Evolutionary conservation across 306 rosid genomes (phyloP).

Genomic region (Delonix regia): DNA sequence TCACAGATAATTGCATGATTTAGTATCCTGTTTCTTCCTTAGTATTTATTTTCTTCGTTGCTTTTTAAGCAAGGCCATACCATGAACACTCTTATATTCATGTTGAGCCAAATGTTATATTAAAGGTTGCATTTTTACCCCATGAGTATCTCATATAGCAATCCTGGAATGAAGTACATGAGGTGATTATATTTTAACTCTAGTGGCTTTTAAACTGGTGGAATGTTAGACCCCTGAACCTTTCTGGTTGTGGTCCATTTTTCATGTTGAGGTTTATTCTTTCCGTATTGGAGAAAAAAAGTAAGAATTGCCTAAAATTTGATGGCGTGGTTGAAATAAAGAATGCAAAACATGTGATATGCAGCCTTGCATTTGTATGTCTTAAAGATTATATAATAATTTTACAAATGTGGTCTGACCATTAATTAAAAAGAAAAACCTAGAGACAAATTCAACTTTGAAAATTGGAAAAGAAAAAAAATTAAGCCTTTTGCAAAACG

Average conservation of each 20-base stretch:
- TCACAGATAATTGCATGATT: conserved; percentile 15
- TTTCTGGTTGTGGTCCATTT: background rate
- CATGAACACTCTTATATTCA: conserved; percentile 9
- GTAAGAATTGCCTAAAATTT: background rate
- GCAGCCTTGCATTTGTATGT: background rate
- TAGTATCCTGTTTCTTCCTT: conserved; percentile 24
- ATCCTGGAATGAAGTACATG: conserved; percentile 6
- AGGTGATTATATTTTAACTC: background rate
- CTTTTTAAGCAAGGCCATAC: conserved; percentile 10
- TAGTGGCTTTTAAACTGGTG: background rate
- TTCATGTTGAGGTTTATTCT: background rate
- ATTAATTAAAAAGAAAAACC: background rate
- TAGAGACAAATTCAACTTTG: background rate
- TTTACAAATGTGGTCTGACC: background rate
- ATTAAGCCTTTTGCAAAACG: background rate
- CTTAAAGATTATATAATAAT: background rate
- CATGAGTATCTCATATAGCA: background rate
- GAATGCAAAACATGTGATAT: background rate
- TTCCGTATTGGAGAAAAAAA: background rate
- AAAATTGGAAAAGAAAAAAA: background rate
- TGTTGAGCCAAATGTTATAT: conserved; percentile 26
- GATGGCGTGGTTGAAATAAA: background rate
- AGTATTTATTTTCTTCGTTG: background rate
- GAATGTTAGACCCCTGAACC: background rate
- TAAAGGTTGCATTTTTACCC: conserved; percentile 1